Evolutionary conservation across 2,329 filamentous ascomycete genomes (phyloP), one percentile per base, ranked within the genome.

Genomic region (Akanthomyces uredinophilus): DNA sequence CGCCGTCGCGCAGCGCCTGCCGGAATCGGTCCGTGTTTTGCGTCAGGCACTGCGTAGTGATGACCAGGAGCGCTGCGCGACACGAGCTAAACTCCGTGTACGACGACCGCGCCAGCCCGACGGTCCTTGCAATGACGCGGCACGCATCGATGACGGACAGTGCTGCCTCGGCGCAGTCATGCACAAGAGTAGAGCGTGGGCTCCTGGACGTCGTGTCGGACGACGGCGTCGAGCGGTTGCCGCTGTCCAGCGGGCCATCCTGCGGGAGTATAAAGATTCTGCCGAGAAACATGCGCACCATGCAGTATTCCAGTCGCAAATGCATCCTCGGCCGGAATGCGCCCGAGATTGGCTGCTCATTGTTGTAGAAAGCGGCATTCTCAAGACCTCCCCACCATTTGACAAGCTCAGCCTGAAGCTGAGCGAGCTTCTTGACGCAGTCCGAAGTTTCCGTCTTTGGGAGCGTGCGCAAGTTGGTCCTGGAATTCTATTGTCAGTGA

Each of bases 81-180:
- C 81, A 83, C 3, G 81, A 80, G 67, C 79, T 82, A 67, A 83
- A 84, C 65, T 84, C 82, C 4, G 81, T 83, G 66, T 83, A 84
- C 0, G 81, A 83, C 3, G 81, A 80, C 35, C 81, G 77, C 6
- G 82, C 81, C 58, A 84, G 79, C 18, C 81, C 82, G 16, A 79
- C 77, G n/a, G 77, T 79, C 50, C 78, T 77, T 44, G 78, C 77
- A 5, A 84, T 75, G 4, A 78, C 71, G 46, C 77, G 77, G 64
- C 81, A 83, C 5, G 82, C 75, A 49, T 81, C 77, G 20, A 84
- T 74, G 13, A 82, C 78, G 61, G 78, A 76, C 32, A 82, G 69
- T 2, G 82, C 81, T 2, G 81, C 81, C 60, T 82, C 78, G 11
- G 83, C 79, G 61, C 81, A 83, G 63, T 83, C 79, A 4, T 74